phyloP scores from a whole-genome alignment of 2,329 filamentous ascomycete genomes.

The Myriosclerotinia curreyana region DNA sequence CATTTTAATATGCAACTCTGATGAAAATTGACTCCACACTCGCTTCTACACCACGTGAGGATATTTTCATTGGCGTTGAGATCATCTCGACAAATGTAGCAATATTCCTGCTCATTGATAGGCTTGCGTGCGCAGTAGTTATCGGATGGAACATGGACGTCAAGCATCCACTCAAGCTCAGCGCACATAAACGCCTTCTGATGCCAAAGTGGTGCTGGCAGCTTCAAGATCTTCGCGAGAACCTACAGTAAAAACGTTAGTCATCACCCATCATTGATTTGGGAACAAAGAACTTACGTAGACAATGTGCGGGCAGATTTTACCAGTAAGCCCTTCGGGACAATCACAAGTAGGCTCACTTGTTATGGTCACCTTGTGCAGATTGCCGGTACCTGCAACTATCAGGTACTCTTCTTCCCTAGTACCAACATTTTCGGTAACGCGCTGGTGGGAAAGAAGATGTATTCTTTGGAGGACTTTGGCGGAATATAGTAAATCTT shows the following conservation, averaged over 20 bases:
- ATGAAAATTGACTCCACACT: not conserved
- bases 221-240: not conserved
- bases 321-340: constrained; percentile 51
- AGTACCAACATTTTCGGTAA: no score
- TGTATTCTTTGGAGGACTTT: not conserved
- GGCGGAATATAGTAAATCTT: not conserved
- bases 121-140: not conserved
- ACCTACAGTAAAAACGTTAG: not conserved
- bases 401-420: constrained; percentile 38
- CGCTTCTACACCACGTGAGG: not conserved
- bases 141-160: not conserved
- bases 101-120: not conserved
- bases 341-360: constrained; percentile 54
- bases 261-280: not conserved
- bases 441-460: not conserved
- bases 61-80: not conserved
- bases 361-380: constrained; percentile 56
- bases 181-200: not conserved
- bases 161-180: not conserved
- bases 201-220: not conserved
- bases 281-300: constrained; percentile 48
- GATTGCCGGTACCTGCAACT: constrained; percentile 59
- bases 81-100: not conserved
- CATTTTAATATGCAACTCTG: not conserved
- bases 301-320: constrained; percentile 62